phyloP scores from a whole-genome alignment of 441 rosid genomes.

The Pelargonium myrrhifolium region DNA sequence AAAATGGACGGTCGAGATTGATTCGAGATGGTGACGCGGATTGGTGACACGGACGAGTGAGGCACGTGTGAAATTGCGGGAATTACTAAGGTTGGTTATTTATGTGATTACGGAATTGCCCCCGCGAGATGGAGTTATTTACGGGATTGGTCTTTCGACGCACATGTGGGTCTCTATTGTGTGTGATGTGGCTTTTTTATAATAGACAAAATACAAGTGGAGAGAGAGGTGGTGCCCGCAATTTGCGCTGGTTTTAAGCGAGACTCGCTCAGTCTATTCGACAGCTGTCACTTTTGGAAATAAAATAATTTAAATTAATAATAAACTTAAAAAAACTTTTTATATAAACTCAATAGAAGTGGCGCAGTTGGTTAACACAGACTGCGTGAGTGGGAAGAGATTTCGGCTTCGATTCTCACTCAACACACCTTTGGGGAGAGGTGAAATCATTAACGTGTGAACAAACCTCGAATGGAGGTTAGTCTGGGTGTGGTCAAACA shows the following conservation, averaged over 20 bases:
- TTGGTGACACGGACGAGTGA: constrained; percentile 7
- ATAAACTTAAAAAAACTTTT: too few species aligned
- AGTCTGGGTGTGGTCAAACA: too few species aligned
- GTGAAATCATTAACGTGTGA: too few species aligned
- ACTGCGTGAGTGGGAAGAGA: too few species aligned
- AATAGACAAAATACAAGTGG: constrained; percentile 29
- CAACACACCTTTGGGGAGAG: too few species aligned
- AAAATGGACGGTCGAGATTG: constrained; percentile 53
- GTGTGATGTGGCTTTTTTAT: constrained; percentile 7
- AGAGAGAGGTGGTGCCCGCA: constrained; percentile 28
- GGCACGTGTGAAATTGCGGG: constrained; percentile 25
- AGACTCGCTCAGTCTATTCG: constrained; percentile 23
- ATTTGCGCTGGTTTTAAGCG: constrained; percentile 23
- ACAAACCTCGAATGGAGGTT: too few species aligned
- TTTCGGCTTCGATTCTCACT: too few species aligned
- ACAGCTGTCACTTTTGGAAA: constrained; percentile 28
- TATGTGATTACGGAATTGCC: constrained; percentile 21
- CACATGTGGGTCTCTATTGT: background rate
- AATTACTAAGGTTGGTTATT: background rate
- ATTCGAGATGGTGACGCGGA: constrained; percentile 22
- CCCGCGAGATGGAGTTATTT: background rate
- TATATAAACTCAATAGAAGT: too few species aligned
- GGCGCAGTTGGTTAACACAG: too few species aligned
- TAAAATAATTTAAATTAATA: background rate
- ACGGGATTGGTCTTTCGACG: background rate